These are phyloP conservation scores for Ormosia emarginata DNA, from an alignment of 306 rosid genomes.

Conservation along the genomic window DNA sequence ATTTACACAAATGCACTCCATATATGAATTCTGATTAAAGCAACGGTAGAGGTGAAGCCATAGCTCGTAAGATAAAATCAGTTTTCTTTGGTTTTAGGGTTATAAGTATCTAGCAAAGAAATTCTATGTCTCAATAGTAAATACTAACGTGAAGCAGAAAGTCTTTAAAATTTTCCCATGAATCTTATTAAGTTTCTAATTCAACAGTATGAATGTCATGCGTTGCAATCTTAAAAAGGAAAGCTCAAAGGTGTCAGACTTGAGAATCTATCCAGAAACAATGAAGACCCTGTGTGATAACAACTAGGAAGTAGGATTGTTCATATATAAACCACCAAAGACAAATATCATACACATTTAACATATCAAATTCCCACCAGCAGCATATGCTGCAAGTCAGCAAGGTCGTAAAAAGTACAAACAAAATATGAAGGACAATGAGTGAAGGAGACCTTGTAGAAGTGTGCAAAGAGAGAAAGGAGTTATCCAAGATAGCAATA, in stretches of 20 bases:
- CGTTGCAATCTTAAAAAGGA: not conserved
- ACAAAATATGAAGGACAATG: not conserved
- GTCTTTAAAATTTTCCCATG: not conserved
- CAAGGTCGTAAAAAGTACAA: not conserved
- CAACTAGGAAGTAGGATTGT: not conserved
- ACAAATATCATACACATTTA: not conserved
- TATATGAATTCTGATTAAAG: too few relatives aligned
- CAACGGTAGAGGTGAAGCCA: too few relatives aligned
- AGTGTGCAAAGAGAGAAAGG: not conserved
- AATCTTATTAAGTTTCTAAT: too few relatives aligned
- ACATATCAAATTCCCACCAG: not conserved
- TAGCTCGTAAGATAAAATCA: too few relatives aligned
- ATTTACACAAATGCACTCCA: too few relatives aligned
- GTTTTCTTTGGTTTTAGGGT: too few relatives aligned
- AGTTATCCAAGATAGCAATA: not conserved
- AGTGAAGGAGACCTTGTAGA: not conserved
- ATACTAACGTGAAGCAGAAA: not conserved
- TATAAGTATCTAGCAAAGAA: too few relatives aligned
- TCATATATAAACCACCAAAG: not conserved
- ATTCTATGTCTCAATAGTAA: not conserved
- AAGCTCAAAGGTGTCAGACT: not conserved
- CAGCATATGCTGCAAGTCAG: not conserved
- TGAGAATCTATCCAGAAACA: not conserved
- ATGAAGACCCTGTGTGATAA: not conserved
- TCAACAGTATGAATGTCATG: not conserved